Evolutionary conservation across 768 basidiomycete genomes (phyloP).

Genomic region (Lactarius akahatsu): DNA sequence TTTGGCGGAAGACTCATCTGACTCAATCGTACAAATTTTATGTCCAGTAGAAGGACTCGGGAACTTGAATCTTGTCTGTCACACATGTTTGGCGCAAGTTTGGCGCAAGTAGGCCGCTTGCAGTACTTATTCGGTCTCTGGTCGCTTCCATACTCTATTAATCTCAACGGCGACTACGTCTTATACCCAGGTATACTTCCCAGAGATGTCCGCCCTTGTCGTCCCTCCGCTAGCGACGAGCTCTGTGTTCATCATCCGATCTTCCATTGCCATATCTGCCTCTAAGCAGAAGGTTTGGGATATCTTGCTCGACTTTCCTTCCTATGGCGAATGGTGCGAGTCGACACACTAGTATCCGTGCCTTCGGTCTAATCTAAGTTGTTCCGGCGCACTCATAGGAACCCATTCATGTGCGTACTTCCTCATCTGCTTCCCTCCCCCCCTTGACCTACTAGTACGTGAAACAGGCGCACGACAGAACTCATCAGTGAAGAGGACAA

Average conservation of each 20-base stretch:
- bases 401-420: conserved; percentile 14
- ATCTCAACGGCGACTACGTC: background rate
- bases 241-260: conserved; percentile 13
- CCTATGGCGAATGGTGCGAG: conserved; percentile 18
- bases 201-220: background rate
- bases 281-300: conserved; percentile 20
- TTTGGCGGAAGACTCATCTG: no score
- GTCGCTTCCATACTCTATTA: background rate
- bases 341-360: background rate
- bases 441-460: background rate
- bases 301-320: conserved; percentile 17
- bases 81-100: no score
- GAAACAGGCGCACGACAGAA: conserved; percentile 11
- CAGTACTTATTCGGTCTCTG: background rate
- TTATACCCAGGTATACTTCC: background rate
- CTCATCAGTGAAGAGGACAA: conserved; percentile 12
- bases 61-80: no score
- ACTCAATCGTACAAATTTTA: no score
- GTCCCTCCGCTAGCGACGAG: background rate
- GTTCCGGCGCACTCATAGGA: background rate
- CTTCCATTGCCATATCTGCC: conserved; percentile 16
- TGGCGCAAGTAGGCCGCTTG: no score
- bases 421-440: background rate
- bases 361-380: background rate
- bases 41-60: no score